Evolutionary conservation across 805 yeast species (phyloP), one percentile per base, ranked within the genome.

Genomic region (Candida taoyuanica): DNA sequence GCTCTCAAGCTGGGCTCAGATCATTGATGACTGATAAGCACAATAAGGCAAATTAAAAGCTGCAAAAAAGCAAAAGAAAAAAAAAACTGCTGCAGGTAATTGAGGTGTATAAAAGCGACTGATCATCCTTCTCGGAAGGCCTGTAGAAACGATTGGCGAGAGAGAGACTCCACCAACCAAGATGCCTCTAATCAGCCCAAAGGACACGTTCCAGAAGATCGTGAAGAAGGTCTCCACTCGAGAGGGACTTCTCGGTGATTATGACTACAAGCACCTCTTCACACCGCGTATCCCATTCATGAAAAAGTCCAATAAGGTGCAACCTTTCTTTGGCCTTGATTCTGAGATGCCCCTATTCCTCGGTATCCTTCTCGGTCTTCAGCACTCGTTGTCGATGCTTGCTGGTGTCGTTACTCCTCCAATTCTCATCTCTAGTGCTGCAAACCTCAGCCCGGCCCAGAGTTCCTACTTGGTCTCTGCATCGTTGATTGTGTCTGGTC

Each of bases 391-490:
- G 47, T 78, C 96, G 18, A 88, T 89, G 96, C 65, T 88, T 64
- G 96, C 96, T 13, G 96, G 96, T 53, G 75, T 88, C 35, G 82
- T 84, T 26, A 68, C 93, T 7, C 95, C 96, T 7, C 91, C 95
- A 3, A 64, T 88, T 38, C 67, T 88, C 47, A 83, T 86, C 34
- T 67, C 88, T 0, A 50, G 69, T 11, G 59, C 73, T 19, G 91
- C 91, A 7, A 71, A 83, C 56, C 67, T 88, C 33, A 63, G 60
- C 24, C 50, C 65, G 9, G 68, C 61, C 1, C 41, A 65, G 13
- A 67, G 73, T 31, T 82, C 85, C 44, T 83, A 78, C 53, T 65
- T 81, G 38, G 87, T 78, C 38, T 83, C 94, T 7, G 81, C 80
- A 7, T 71, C 85, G 7, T 68, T 85, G 44, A 85, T 88, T 42